Percentiles rank a stretch among this genome's conserved stretches.
Conservation (phyloP, 192 early-diverging fungal genomes). For the Diversispora epigaea region DNA sequence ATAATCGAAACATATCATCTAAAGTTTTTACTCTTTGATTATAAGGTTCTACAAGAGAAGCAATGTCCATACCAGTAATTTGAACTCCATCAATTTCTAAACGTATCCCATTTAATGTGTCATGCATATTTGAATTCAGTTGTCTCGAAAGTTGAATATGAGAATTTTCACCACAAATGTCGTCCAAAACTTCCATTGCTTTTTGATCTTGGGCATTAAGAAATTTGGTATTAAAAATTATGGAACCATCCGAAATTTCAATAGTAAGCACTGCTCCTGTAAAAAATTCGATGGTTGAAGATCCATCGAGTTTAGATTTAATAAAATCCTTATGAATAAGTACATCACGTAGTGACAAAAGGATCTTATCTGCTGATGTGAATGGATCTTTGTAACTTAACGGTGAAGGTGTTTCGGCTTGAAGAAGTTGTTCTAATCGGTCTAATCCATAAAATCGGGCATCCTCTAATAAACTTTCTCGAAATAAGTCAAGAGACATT, state of each 20-base stretch:
- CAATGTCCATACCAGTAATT: conserved; percentile 23
- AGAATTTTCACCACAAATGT: conserved; percentile 28
- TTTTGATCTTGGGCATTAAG: conserved; percentile 30
- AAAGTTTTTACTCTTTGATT: conserved; percentile 20
- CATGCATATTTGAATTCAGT: conserved; percentile 12
- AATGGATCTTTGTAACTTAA: conserved; percentile 30
- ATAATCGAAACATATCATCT: conserved; percentile 28
- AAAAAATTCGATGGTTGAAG: conserved; percentile 29
- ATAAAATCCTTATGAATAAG: conserved; percentile 29
- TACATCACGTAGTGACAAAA: conserved; percentile 26
- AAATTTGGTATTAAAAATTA: conserved; percentile 29
- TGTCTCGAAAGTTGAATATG: conserved; percentile 19
- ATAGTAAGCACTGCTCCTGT: conserved; percentile 29
- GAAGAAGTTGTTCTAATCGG: conserved; percentile 19
- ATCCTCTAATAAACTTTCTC: conserved; percentile 31
- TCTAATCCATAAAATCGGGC: conserved; percentile 23
- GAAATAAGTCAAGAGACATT: conserved; percentile 30
- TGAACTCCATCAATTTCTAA: conserved; percentile 34
- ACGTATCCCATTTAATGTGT: conserved; percentile 27
- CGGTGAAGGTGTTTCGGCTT: conserved; percentile 25
- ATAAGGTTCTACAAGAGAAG: conserved; percentile 23
- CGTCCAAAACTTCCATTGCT: conserved; percentile 17
- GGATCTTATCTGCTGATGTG: conserved; percentile 28
- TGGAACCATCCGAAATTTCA: conserved; percentile 18
- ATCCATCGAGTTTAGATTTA: conserved; percentile 22